Evolutionary conservation across 352 stramenopile species (phyloP), one percentile per base, ranked within the genome.

Genomic region (Globisporangium abappressorium): DNA sequence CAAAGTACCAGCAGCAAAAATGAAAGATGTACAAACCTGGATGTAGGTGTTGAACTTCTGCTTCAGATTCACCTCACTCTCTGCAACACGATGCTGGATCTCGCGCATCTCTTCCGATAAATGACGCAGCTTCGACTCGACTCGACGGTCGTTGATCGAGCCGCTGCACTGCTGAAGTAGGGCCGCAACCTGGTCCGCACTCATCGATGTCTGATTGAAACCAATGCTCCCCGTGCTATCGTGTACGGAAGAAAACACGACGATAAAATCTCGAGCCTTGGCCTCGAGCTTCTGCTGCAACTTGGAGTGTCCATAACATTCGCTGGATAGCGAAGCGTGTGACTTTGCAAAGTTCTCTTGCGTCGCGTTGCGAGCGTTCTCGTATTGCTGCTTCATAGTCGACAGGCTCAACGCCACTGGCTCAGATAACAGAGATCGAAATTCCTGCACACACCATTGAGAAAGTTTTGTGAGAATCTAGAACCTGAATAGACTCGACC

Each of bases 361-460:
- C 14, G 80, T 84, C n/a, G 72, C 71, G 0, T 67, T 62, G 26
- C 82, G 73, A 24, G 84, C 74, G 34, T 69, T 83, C 64, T 92
- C 85, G 43, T 95, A 95, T 30, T 95, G 85, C 53, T 78, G 82
- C 55, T 89, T 90, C 85, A 95, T 95, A 28, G 82, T 92, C 20
- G 74, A 71, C 54, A 95, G 73, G 51, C 83, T 92, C 41, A 95
- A 63, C 9, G 82, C 70, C 18, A 93, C 85, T 12, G 87, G 85
- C 47, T 95, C 87, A 1, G 82, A 73, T 14, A 95, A 65, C 18
- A 95, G 46, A 1, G 85, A 93, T n/a, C 79, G 76, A 36, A 92
- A 95, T 78, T 95, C 87, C 73, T 92, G 53, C 28, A 57, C 8
- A 59, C 65, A 60, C 28, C 36, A 43, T 43, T 14, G 36, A 15